Conservation (phyloP, 805 yeast species). For the Komagataella pastoris region DNA sequence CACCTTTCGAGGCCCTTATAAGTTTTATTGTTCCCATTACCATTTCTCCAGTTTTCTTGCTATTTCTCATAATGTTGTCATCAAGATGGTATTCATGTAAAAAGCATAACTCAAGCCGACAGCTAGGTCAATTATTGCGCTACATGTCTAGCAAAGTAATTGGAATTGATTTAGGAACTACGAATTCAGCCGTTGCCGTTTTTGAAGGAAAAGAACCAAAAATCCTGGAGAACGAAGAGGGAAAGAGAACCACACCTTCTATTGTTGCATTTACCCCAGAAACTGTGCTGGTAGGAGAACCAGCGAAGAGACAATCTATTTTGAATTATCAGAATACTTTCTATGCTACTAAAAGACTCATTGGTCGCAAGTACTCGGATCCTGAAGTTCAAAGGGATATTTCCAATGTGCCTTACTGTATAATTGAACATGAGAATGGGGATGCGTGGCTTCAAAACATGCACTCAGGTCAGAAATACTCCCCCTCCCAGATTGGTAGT, state of each 20-base stretch:
- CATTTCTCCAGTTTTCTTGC: background rate
- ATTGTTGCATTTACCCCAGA: constrained; percentile 90
- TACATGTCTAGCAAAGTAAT: constrained; percentile 40
- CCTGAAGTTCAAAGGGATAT: constrained; percentile 84
- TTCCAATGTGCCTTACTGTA: constrained; percentile 79
- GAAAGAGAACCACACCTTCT: constrained; percentile 80
- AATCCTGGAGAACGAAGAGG: constrained; percentile 70
- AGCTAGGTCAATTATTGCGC: background rate
- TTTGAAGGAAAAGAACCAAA: constrained; percentile 70
- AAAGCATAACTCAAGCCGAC: background rate
- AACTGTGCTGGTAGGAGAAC: constrained; percentile 83
- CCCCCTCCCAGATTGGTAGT: constrained; percentile 95
- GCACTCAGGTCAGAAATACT: constrained; percentile 74
- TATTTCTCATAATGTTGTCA: background rate
- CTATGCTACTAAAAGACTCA: constrained; percentile 89
- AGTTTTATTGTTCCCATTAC: background rate
- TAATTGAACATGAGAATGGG: constrained; percentile 81
- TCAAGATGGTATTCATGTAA: background rate
- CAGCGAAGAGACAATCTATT: constrained; percentile 94
- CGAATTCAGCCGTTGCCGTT: constrained; percentile 81
- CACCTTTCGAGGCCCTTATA: background rate
- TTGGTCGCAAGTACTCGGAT: constrained; percentile 88
- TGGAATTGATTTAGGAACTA: constrained; percentile 81
- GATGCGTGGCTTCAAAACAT: constrained; percentile 82
- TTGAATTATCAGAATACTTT: constrained; percentile 90